Percentiles rank a stretch among this genome's conserved stretches.
phyloP scores from a whole-genome alignment of 805 yeast species.

The Ogataea paradorogensis region DNA sequence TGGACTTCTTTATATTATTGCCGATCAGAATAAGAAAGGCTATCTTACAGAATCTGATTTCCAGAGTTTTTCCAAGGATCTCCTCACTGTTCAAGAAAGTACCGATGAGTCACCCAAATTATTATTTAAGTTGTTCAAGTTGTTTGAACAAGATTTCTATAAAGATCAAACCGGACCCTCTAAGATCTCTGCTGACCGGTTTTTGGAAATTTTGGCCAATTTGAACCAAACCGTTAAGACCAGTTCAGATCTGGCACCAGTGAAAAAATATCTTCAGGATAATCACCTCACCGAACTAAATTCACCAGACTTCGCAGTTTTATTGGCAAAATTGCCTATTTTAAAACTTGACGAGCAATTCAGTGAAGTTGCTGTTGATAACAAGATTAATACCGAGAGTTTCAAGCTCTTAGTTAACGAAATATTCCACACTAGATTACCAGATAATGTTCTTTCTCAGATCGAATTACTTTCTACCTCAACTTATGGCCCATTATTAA shows the following conservation, averaged over 20 bases:
- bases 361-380: conserved; percentile 12
- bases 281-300: conserved; percentile 15
- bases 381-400: conserved; percentile 18
- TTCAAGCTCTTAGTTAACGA: conserved; percentile 23
- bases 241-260: conserved; percentile 18
- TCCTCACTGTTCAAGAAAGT: conserved; percentile 43
- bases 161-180: conserved; percentile 6
- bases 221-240: conserved; percentile 19
- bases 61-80: conserved; percentile 60
- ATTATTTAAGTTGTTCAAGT: conserved; percentile 51
- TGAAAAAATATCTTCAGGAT: conserved; percentile 14
- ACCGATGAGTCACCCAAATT: conserved; percentile 46
- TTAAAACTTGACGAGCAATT: conserved; percentile 27
- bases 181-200: conserved; percentile 18
- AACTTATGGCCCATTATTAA: conserved; percentile 43
- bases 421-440: conserved; percentile 31
- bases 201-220: conserved; percentile 23
- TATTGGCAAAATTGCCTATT: conserved; percentile 28
- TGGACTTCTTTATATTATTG: conserved; percentile 73
- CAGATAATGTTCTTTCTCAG: conserved; percentile 58
- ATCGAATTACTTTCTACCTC: conserved; percentile 39
- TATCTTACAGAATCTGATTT: conserved; percentile 57
- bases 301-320: conserved; percentile 19
- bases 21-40: conserved; percentile 73
- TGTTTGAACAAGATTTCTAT: conserved; percentile 38